Conservation (phyloP, 2,329 filamentous ascomycete genomes). For the Exophiala oligosperma region DNA sequence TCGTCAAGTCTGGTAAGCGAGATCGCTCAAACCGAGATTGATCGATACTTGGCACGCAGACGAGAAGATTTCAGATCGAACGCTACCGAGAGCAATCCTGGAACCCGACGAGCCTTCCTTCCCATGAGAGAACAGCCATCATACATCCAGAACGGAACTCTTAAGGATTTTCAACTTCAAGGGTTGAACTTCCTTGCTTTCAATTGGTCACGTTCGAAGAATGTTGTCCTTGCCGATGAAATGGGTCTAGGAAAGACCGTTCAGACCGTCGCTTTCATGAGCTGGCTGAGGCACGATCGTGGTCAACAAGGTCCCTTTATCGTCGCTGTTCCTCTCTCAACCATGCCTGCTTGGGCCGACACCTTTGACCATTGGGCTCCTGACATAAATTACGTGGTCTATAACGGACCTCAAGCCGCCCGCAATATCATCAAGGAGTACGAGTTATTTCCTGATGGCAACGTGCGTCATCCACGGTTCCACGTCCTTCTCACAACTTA, state of each 20-base stretch:
- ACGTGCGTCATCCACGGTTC: constrained; percentile 88
- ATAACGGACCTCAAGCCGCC: constrained; percentile 84
- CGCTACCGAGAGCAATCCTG: constrained; percentile 70
- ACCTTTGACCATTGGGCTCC: constrained; percentile 97
- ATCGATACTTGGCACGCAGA: constrained; percentile 82
- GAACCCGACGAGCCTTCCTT: constrained; percentile 71
- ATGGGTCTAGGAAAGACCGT: constrained; percentile 99
- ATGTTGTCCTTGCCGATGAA: constrained; percentile 96
- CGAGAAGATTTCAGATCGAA: constrained; percentile 80
- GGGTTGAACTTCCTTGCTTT: constrained; percentile 94
- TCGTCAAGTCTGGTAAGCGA: constrained; percentile 69
- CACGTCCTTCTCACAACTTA: constrained; percentile 98
- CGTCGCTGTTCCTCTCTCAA: constrained; percentile 94
- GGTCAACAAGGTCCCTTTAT: constrained; percentile 92
- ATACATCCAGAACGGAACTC: constrained; percentile 80
- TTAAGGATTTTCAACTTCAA: constrained; percentile 89
- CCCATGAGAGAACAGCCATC: constrained; percentile 76
- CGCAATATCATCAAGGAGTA: constrained; percentile 86
- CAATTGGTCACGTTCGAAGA: constrained; percentile 92
- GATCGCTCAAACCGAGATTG: constrained; percentile 84
- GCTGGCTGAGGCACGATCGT: constrained; percentile 89
- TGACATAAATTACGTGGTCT: constrained; percentile 95
- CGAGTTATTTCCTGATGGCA: constrained; percentile 83
- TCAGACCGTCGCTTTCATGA: constrained; percentile 94
- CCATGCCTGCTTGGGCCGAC: constrained; percentile 97